Conservation (phyloP, 2,329 filamentous ascomycete genomes). For the Alternaria postmessia region DNA sequence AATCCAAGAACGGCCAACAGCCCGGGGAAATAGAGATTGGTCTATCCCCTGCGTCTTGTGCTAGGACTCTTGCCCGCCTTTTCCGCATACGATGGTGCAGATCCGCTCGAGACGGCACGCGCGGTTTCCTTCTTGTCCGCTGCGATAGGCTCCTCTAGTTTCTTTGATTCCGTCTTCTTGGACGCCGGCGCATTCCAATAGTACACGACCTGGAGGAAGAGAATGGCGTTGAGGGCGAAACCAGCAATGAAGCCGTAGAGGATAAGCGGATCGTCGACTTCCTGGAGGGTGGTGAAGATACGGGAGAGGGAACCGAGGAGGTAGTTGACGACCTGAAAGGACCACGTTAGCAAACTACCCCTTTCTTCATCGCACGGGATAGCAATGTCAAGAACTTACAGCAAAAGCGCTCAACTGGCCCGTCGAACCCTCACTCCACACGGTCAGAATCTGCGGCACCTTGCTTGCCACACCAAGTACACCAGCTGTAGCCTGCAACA, state of each 20-base stretch:
- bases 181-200: constrained; percentile 79
- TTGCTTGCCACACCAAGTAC: constrained; percentile 87
- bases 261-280: constrained; percentile 96
- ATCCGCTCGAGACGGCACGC: constrained; percentile 47
- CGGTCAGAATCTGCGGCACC: constrained; percentile 88
- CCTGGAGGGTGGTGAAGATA: constrained; percentile 97
- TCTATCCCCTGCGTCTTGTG: constrained; percentile 63
- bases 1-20: not conserved
- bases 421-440: constrained; percentile 85
- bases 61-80: constrained; percentile 59
- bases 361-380: not conserved
- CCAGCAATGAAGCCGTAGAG: constrained; percentile 93
- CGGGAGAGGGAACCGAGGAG: constrained; percentile 89
- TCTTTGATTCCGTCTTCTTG: constrained; percentile 46
- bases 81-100: constrained; percentile 48
- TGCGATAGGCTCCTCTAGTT: constrained; percentile 49
- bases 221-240: constrained; percentile 85
- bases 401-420: constrained; percentile 97
- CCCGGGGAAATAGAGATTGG: not conserved
- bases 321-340: constrained; percentile 90
- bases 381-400: constrained; percentile 63
- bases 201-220: constrained; percentile 90
- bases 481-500: constrained; percentile 85
- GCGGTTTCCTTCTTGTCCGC: constrained; percentile 43
- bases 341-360: not conserved